Evolutionary conservation across 2,329 filamentous ascomycete genomes (phyloP), one percentile per base, ranked within the genome.

Genomic region (Fusarium nygamai): DNA sequence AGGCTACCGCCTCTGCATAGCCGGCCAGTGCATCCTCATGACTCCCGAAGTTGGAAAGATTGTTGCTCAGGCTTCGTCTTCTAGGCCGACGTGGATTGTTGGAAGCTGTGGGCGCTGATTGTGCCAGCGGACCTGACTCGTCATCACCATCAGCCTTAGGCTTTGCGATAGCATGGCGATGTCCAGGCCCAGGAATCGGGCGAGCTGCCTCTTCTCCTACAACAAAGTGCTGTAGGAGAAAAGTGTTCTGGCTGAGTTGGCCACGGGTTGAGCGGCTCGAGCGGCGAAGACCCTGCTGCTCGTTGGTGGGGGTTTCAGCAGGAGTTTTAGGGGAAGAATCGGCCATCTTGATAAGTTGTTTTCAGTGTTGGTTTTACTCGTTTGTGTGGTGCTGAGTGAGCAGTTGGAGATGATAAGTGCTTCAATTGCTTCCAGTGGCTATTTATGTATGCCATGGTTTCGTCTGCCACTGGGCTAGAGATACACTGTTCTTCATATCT

Each of bases 251-350:
- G 24, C 17, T 56, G 34, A 19, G 34, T 27, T 57, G 54, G 16
- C 69, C 68, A 20, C 69, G 29, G 29, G 27, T 69, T 38, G 47
- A 46, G 34, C 68, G 58, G 11, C 34, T 57, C 5, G 68, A 69
- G 24, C 69, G 39, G 19, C 48, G 69, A 33, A 47, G 39, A n/a
- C 34, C 22, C 19, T 63, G 29, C 39, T 48, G 58, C 14, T 53
- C 34, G 16, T 41, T 47, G 34, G 51, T 6, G 14, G 20, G 24
- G 19, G 51, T 41, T 29, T 47, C 63, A 12, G 33, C 44, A 14
- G 33, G 39, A 19, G 39, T 27, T 6, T 41, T 33, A 13, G 43
- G 27, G 19, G 46, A 24, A 27, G 54, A 34, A 36, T 27, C n/a
- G 27, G 19, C 4, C 61, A 71, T 70, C 12, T 70, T 56, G 36